Conservation (phyloP, 305 asterid species). For the Solanum aculeatissimum region DNA sequence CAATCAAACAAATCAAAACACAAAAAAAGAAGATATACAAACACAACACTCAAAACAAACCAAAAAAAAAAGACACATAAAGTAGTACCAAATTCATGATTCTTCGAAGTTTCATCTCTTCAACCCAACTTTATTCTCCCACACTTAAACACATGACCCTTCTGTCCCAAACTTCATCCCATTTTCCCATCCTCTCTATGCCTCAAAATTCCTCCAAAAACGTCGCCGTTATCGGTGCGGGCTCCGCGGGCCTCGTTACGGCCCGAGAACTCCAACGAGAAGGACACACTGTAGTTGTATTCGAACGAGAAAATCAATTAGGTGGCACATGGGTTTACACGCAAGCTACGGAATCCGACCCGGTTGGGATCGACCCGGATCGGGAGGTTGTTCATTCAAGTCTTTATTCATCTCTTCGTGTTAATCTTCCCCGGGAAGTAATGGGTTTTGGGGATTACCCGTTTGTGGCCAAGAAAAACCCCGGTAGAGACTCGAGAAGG, state of each 20-base stretch:
- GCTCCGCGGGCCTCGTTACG: slow-evolving; percentile 74
- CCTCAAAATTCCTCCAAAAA: slow-evolving; percentile 26
- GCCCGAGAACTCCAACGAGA: slow-evolving; percentile 73
- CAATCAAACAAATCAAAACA: neutral
- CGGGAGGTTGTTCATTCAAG: slow-evolving; percentile 61
- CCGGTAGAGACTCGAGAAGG: slow-evolving; percentile 63
- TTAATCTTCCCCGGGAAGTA: slow-evolving; percentile 75
- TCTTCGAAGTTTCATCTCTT: neutral
- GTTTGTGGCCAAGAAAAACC: slow-evolving; percentile 29
- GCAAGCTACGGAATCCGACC: slow-evolving; percentile 55
- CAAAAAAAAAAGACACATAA: neutral
- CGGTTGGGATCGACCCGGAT: slow-evolving; percentile 41
- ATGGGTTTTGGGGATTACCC: slow-evolving; percentile 84
- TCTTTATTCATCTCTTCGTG: slow-evolving; percentile 76
- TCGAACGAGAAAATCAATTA: slow-evolving; percentile 47
- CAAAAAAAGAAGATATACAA: neutral
- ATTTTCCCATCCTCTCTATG: slow-evolving; percentile 15
- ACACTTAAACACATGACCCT: neutral
- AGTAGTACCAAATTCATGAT: neutral
- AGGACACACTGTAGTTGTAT: slow-evolving; percentile 75
- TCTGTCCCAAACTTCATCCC: slow-evolving; percentile 12
- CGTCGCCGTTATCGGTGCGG: slow-evolving; percentile 94
- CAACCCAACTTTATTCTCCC: neutral
- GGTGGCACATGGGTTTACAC: slow-evolving; percentile 92
- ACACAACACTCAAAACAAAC: neutral